Evolutionary conservation across 192 early-diverging fungal species (phyloP).

Genomic region (Mortierella hygrophila): DNA sequence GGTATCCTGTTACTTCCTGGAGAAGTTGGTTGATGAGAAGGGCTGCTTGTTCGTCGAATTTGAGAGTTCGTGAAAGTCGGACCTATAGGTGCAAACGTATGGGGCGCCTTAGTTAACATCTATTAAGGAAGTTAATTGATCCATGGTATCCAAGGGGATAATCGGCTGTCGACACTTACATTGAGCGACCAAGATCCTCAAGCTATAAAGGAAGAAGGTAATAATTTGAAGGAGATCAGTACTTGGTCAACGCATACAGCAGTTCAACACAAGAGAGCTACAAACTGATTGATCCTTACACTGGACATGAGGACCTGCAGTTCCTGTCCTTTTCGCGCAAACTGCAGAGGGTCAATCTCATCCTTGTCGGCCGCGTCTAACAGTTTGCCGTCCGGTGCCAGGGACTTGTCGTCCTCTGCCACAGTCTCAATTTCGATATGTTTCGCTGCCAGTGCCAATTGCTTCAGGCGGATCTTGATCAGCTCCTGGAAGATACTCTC

Average conservation of each 20-base stretch:
- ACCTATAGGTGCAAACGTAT: constrained; percentile 15
- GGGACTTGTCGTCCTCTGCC: constrained; percentile 46
- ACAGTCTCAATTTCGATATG: constrained; percentile 50
- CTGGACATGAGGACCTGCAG: constrained; percentile 53
- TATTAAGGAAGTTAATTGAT: neutral
- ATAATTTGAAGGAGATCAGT: neutral
- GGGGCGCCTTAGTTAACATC: neutral
- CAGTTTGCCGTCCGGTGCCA: constrained; percentile 49
- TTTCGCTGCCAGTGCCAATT: constrained; percentile 44
- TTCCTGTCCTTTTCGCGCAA: constrained; percentile 46
- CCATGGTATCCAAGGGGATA: neutral
- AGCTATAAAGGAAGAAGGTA: constrained; percentile 7
- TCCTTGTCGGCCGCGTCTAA: constrained; percentile 54
- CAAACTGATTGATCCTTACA: constrained; percentile 9
- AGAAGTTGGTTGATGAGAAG: constrained; percentile 4
- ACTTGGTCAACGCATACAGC: neutral
- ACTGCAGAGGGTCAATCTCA: constrained; percentile 43
- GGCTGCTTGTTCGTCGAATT: constrained; percentile 47
- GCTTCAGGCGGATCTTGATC: constrained; percentile 49
- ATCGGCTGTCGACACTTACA: constrained; percentile 16
- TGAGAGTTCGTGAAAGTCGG: constrained; percentile 51
- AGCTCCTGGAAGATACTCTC: constrained; percentile 55
- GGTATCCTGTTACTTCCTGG: constrained; percentile 5
- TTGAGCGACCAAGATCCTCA: constrained; percentile 48
- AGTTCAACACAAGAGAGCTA: too few species aligned